Evolutionary conservation across 495 filamentous ascomycete species (phyloP), one percentile per base, ranked within the genome.

Genomic region (Cercophora sp.): DNA sequence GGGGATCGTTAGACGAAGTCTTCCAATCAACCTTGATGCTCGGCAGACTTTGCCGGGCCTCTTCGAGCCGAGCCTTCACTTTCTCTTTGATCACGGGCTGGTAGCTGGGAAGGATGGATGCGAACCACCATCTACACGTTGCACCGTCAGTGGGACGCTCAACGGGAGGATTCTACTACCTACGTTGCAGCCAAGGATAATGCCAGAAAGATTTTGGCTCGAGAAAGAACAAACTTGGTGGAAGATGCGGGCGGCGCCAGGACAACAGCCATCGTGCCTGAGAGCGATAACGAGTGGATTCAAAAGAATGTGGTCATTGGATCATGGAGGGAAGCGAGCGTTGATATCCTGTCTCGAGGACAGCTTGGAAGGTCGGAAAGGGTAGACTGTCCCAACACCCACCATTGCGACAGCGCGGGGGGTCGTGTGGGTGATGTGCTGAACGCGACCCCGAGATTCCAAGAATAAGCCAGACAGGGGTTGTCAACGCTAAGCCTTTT

Each of bases 1-100:
- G 64, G 23, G 68, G 64, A 52, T 74, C 66, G 51, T 72, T 62
- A 8, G 47, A 39, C 8, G 49, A 49, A 16, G 51, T 23, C 47
- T 66, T 57, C 67, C 66, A 75, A 57, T 73, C 67, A 13, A 74
- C 58, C 51, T 72, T 72, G 41, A 75, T 57, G 20, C 62, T 58
- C 2, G 73, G 69, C 8, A 74, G 53, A 47, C 65, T 66, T 48
- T 69, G 65, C 24, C 67, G 58, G 11, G 70, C 64, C 45, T 68
- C 68, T 39, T 63, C 61, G 22, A 73, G 52, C 36, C 65, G 56
- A 16, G 67, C 62, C 36, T 56, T 60, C 44, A 72, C 58, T 10
- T 61, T 35, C 13, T 58, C 63, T 50, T 64, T 53, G 36, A 75
- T 64, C 13, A 58, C 61, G 22, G 68, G 62, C 34, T 65, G 62